These are phyloP conservation scores for Lichtheimia hyalospora DNA, from an alignment of 371 early-diverging fungal species.

Conservation along the genomic window DNA sequence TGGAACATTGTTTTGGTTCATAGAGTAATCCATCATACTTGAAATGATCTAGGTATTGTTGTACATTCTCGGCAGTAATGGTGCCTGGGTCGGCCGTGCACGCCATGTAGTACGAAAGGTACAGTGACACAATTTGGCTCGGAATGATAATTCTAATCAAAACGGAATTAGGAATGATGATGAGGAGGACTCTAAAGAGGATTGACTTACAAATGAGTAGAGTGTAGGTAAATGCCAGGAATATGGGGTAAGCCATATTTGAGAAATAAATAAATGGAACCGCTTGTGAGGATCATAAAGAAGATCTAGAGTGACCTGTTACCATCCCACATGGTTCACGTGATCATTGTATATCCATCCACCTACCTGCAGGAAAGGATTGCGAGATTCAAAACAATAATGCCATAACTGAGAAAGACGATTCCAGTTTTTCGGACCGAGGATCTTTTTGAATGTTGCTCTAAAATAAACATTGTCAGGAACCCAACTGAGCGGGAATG, in stretches of 20 bases:
- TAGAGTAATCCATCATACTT: slow-evolving; percentile 66
- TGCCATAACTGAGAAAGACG: slow-evolving; percentile 25
- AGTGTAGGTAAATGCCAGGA: slow-evolving; percentile 36
- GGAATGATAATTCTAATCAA: slow-evolving; percentile 47
- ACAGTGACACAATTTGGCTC: slow-evolving; percentile 55
- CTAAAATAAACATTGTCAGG: background rate
- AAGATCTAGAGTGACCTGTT: slow-evolving; percentile 21
- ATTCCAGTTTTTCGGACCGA: slow-evolving; percentile 26
- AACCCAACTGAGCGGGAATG: background rate
- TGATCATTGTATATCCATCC: too few species aligned
- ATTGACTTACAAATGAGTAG: slow-evolving; percentile 35
- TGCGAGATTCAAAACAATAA: slow-evolving; percentile 47
- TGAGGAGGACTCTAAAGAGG: too few species aligned
- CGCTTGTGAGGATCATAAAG: slow-evolving; percentile 29
- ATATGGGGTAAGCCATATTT: slow-evolving; percentile 38
- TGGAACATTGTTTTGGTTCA: slow-evolving; percentile 61
- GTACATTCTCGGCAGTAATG: slow-evolving; percentile 56
- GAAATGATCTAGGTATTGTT: slow-evolving; percentile 51
- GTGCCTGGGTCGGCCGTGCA: slow-evolving; percentile 68
- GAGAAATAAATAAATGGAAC: slow-evolving; percentile 28
- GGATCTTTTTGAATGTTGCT: slow-evolving; percentile 16
- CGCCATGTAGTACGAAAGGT: slow-evolving; percentile 55
- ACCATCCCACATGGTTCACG: background rate
- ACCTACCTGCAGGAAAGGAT: slow-evolving; percentile 49
- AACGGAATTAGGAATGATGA: too few species aligned